These are phyloP conservation scores for Chlamydomonas reinhardtii DNA, from an alignment of 163 green algal genomes.

Conservation along the genomic window DNA sequence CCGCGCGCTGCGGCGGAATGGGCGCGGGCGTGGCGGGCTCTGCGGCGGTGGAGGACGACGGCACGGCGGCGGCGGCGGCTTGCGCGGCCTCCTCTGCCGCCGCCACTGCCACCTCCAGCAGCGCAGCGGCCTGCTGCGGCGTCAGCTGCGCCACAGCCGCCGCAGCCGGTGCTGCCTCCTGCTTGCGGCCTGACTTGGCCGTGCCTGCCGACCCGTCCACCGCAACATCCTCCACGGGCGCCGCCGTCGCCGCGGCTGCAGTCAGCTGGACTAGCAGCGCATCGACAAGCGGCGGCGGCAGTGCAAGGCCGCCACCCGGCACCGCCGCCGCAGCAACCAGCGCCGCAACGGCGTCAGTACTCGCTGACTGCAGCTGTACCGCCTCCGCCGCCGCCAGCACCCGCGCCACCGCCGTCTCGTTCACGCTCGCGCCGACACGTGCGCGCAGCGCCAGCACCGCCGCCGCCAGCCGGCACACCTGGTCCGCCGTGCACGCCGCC, in stretches of 20 bases:
- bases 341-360: not conserved
- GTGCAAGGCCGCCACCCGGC: too few relatives aligned
- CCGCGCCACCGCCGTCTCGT: not conserved
- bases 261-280: not conserved
- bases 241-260: not conserved
- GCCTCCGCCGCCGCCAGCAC: slow-evolving; percentile 13
- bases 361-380: not conserved
- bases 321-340: not conserved
- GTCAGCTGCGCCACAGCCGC: not conserved
- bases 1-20: not conserved
- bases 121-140: too few relatives aligned
- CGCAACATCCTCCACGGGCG: not conserved
- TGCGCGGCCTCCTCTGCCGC: not conserved
- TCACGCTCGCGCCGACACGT: not conserved
- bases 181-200: too few relatives aligned
- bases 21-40: not conserved
- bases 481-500: not conserved
- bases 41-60: not conserved
- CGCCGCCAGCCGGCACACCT: slow-evolving; percentile 16
- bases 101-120: not conserved
- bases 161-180: not conserved
- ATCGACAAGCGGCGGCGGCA: not conserved
- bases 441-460: not conserved
- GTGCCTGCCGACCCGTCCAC: too few relatives aligned
- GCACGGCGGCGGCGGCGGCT: not conserved